Percentiles rank a stretch among this genome's conserved stretches.
These are phyloP conservation scores for Hemisphaericaspora lyxosophila DNA, from an alignment of 1,139 yeast species.

Conservation along the genomic window DNA sequence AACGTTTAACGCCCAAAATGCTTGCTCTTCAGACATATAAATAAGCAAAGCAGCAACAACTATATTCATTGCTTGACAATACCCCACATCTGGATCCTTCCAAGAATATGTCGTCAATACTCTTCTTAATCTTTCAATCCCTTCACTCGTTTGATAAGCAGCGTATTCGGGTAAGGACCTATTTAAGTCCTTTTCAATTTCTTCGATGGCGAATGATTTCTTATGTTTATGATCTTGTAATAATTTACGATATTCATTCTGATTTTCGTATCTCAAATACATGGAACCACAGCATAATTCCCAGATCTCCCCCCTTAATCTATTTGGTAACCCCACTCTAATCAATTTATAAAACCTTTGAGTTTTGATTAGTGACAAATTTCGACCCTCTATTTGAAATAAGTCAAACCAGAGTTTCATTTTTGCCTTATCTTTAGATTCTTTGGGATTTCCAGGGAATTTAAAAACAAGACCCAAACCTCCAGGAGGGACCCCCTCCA, in stretches of 20 bases:
- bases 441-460: conserved; percentile 86
- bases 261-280: conserved; percentile 65
- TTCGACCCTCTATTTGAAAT: conserved; percentile 79
- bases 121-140: conserved; percentile 78
- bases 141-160: conserved; percentile 85
- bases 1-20: conserved; percentile 87
- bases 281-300: conserved; percentile 88
- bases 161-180: conserved; percentile 94
- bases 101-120: conserved; percentile 94
- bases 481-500: conserved; percentile 65
- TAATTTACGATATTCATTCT: conserved; percentile 57
- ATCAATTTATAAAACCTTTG: conserved; percentile 79
- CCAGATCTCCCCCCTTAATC: conserved; percentile 95
- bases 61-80: conserved; percentile 99
- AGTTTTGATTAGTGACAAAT: conserved; percentile 70
- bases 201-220: conserved; percentile 84
- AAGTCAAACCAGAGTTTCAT: conserved; percentile 93
- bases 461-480: conserved; percentile 82
- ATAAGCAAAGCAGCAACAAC: conserved; percentile 92
- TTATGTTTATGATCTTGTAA: conserved; percentile 62
- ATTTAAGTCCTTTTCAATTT: conserved; percentile 92
- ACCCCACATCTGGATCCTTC: conserved; percentile 97
- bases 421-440: conserved; percentile 77
- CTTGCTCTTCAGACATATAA: conserved; percentile 96
- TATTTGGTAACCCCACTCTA: conserved; percentile 88